phyloP scores from a whole-genome alignment of 2,329 filamentous ascomycete genomes.

The Penicillium sp. region DNA sequence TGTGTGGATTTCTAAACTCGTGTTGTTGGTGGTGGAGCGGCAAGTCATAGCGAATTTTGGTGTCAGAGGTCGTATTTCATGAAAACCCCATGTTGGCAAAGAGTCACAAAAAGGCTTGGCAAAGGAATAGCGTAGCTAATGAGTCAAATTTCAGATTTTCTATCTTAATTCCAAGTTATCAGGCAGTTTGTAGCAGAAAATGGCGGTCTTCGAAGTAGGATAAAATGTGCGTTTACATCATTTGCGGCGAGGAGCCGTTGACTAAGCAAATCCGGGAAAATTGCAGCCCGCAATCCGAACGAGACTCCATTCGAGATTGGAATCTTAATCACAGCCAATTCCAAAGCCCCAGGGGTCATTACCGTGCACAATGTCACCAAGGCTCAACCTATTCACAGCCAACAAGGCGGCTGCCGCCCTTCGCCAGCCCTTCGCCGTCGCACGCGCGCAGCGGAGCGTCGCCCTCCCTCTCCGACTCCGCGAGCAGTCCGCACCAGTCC shows the following conservation, averaged over 20 bases:
- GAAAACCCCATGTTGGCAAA: not conserved
- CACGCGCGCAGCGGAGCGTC: slow-evolving; percentile 32
- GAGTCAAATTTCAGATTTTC: not conserved
- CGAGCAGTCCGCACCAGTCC: slow-evolving; percentile 24
- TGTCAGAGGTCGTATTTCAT: slow-evolving; percentile 2
- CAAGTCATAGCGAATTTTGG: not conserved
- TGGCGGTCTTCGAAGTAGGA: not conserved
- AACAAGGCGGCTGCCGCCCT: slow-evolving; percentile 41
- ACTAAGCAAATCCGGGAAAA: slow-evolving; percentile 32
- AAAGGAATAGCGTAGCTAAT: too few species aligned
- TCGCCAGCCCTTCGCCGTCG: slow-evolving; percentile 37
- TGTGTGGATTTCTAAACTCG: slow-evolving; percentile 2
- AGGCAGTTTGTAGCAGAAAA: not conserved
- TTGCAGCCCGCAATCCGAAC: slow-evolving; percentile 28
- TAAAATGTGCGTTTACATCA: slow-evolving; percentile 12
- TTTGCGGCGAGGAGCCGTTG: slow-evolving; percentile 16
- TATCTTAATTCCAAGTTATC: too few species aligned
- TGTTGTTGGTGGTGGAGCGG: slow-evolving; percentile 1
- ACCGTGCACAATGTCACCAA: slow-evolving; percentile 58
- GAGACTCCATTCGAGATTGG: slow-evolving; percentile 20
- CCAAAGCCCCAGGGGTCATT: slow-evolving; percentile 7
- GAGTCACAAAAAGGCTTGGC: not conserved
- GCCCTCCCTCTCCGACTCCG: slow-evolving; percentile 33
- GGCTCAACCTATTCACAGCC: slow-evolving; percentile 57
- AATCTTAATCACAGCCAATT: slow-evolving; percentile 15